Evolutionary conservation across 106 monocot genomes (phyloP).

Genomic region (Dendrobium catenatum): DNA sequence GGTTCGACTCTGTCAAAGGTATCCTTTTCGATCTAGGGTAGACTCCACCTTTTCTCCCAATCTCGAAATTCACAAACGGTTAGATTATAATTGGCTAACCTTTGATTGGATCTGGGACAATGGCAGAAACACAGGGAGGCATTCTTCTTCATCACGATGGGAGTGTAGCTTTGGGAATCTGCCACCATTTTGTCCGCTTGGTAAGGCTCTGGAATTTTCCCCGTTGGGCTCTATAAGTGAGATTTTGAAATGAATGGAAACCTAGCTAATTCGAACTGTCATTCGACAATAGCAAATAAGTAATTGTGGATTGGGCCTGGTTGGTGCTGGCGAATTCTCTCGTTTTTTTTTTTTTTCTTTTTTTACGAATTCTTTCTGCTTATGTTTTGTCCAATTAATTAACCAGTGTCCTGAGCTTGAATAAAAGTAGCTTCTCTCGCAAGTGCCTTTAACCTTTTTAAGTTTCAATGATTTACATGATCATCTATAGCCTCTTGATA

Average conservation of each 20-base stretch:
- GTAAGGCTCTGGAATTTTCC: slow-evolving; percentile 19
- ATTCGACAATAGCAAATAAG: not conserved
- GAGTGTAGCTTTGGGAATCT: slow-evolving; percentile 35
- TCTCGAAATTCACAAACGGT: not conserved
- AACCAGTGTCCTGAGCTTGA: not conserved
- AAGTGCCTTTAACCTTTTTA: no score
- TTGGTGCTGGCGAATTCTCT: not conserved
- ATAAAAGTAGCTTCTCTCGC: no score
- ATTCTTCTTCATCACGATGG: slow-evolving; percentile 20
- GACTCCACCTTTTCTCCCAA: not conserved
- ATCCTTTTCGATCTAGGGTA: not conserved
- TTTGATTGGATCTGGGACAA: not conserved
- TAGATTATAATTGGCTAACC: not conserved
- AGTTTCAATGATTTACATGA: no score
- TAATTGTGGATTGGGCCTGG: not conserved
- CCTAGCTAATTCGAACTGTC: not conserved
- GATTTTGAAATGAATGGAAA: not conserved
- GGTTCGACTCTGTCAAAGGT: slow-evolving; percentile 63
- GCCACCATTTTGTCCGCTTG: slow-evolving; percentile 74
- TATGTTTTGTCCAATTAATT: not conserved
- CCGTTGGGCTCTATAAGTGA: not conserved
- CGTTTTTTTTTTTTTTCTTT: not conserved
- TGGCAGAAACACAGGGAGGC: slow-evolving; percentile 18
- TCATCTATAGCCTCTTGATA: no score
- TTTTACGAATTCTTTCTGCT: not conserved